Conservation (phyloP, 345 rosid genomes). For the Syzygium grande region DNA sequence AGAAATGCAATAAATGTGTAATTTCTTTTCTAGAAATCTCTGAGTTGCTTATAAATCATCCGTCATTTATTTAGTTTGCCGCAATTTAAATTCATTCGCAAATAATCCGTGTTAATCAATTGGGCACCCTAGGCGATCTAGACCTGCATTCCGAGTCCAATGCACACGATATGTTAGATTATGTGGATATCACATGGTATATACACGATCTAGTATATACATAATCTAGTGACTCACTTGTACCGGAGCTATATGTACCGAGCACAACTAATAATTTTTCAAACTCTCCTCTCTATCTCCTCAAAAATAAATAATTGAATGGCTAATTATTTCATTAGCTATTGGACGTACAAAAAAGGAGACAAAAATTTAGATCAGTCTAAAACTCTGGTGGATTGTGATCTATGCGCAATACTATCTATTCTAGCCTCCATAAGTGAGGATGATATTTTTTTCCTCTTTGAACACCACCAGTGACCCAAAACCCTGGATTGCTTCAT, state of each 20-base stretch:
- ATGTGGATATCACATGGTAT: not conserved
- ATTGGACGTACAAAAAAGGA: not conserved
- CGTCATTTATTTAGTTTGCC: no score
- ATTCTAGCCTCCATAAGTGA: no score
- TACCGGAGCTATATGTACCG: accelerated
- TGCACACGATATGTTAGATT: not conserved
- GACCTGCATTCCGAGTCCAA: not conserved
- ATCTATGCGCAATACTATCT: not conserved
- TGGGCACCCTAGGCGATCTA: no score
- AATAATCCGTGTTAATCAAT: no score
- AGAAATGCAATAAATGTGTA: not conserved
- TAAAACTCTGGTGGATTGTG: not conserved
- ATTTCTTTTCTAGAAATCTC: not conserved
- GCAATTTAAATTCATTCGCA: no score
- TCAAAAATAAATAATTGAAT: not conserved
- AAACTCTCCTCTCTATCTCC: not conserved
- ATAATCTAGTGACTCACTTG: not conserved
- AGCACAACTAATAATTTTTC: not conserved
- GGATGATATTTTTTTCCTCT: no score
- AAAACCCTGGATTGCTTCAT: no score
- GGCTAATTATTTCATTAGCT: not conserved
- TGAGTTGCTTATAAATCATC: no score
- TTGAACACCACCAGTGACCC: not conserved
- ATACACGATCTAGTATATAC: not conserved
- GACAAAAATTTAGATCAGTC: no score